Percentiles rank a stretch among this genome's conserved stretches.
Evolutionary conservation across 371 early-diverging fungal genomes (phyloP).

Genomic region (Actinomortierella ambigua): DNA sequence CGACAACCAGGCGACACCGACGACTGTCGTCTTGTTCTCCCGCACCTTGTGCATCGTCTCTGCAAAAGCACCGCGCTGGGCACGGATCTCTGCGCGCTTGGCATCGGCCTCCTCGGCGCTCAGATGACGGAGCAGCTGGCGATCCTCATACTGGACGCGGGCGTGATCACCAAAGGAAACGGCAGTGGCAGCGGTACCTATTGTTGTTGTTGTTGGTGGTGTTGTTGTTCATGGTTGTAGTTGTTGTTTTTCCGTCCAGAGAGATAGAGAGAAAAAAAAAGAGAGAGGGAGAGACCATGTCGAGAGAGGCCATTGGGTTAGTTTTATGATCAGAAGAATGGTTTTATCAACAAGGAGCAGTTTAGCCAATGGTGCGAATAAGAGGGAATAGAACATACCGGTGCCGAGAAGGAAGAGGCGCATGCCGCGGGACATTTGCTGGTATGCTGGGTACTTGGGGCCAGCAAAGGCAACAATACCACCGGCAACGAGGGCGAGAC

Average conservation of each 20-base stretch:
- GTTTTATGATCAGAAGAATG: too few relatives aligned
- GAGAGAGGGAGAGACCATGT: too few relatives aligned
- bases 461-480: conserved; percentile 37
- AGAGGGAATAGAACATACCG: conserved; percentile 8
- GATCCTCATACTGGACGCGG: conserved; percentile 46
- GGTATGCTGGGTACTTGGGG: conserved; percentile 30
- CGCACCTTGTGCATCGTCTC: conserved; percentile 46
- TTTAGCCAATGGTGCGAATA: too few relatives aligned
- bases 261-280: too few relatives aligned
- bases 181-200: conserved; percentile 41
- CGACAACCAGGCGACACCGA: conserved; percentile 73
- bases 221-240: too few relatives aligned
- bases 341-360: too few relatives aligned
- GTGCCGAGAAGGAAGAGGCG: conserved; percentile 41
- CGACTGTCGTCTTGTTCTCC: conserved; percentile 52
- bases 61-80: conserved; percentile 32
- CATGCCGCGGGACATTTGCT: conserved; percentile 33
- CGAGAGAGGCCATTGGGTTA: too few relatives aligned
- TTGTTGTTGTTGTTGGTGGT: too few relatives aligned
- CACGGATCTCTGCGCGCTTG: conserved; percentile 40
- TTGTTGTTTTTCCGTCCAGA: too few relatives aligned
- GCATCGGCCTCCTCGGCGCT: conserved; percentile 42
- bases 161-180: conserved; percentile 42
- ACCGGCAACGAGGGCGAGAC: conserved; percentile 41
- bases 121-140: conserved; percentile 41